Evolutionary conservation across 106 monocot genomes (phyloP), one percentile per base, ranked within the genome.

Genomic region (Dioscorea dumetorum): DNA sequence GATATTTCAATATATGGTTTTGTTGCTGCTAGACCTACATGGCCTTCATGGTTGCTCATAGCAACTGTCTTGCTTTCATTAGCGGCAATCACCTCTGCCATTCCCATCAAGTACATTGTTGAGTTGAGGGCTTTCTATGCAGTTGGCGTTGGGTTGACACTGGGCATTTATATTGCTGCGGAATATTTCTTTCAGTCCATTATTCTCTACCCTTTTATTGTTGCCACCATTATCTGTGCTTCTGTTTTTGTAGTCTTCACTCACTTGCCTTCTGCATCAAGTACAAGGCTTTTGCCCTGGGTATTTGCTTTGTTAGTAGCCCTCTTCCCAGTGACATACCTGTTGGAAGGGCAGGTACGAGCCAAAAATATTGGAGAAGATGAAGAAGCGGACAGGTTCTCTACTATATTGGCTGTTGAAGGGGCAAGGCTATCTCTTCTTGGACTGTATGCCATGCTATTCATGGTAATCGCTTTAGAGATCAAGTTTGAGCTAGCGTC

Each of bases 41-140:
- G 97, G 97, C 97, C 93, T 68, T 87, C 92, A 48, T 93, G 97
- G 97, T 66, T 99, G 53, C 89, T 99, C 48, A 93, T 99, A 58
- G 61, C 73, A 70, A 83, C 97, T 22, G 69, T 99, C 58, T 77
- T 99, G 49, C 70, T 87, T 33, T 86, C 97, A 69, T 74, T 99
- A 79, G 82, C 97, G 68, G 86, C 97, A 21, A 60, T 87, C 57
- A 93, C 90, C 22, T 83, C 87, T 60, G 77, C 87, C 64, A 93
- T 99, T 50, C 93, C 97, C 6, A 76, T 99, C 63, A 99, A 93
- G 35, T 93, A 90, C 61, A 85, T 99, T 24, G 86, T 85, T 61
- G 97, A 92, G 72, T 73, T 99, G 67, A 75, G 97, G 62, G 81
- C 85, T 57, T 70, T 99, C 22, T 99, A 93, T 79, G 89, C 97